These are phyloP conservation scores for Aspergillus hiratsukae DNA, from an alignment of 2,329 filamentous ascomycete species.

Conservation along the genomic window DNA sequence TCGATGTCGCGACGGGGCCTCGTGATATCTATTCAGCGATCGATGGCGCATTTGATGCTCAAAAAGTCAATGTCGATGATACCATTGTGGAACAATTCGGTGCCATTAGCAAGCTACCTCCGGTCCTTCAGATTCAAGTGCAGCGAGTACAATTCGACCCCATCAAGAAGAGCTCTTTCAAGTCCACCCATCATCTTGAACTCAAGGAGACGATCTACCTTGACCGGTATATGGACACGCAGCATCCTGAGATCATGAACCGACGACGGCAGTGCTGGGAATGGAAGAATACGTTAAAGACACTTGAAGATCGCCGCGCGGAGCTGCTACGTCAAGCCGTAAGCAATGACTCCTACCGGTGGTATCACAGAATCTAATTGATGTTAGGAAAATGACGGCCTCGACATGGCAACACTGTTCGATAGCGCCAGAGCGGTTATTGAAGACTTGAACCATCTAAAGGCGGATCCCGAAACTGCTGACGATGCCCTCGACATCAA, in stretches of 20 bases:
- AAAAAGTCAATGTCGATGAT: slow-evolving; percentile 66
- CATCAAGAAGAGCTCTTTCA: slow-evolving; percentile 55
- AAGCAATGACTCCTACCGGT: slow-evolving; percentile 2
- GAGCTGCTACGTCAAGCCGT: slow-evolving; percentile 39
- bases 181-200: slow-evolving; percentile 71
- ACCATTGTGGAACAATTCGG: slow-evolving; percentile 59
- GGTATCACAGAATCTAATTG: slow-evolving; percentile 3
- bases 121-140: slow-evolving; percentile 83
- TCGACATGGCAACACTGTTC: slow-evolving; percentile 30
- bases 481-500: slow-evolving; percentile 44
- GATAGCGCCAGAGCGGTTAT: slow-evolving; percentile 41
- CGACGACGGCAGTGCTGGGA: slow-evolving; percentile 69
- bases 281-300: slow-evolving; percentile 60
- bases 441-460: slow-evolving; percentile 36
- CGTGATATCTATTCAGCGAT: slow-evolving; percentile 77
- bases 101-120: slow-evolving; percentile 71
- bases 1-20: slow-evolving; percentile 55
- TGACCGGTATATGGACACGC: slow-evolving; percentile 74
- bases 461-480: slow-evolving; percentile 24
- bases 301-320: slow-evolving; percentile 47
- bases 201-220: slow-evolving; percentile 80
- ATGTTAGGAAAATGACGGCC: slow-evolving; percentile 18
- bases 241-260: slow-evolving; percentile 57
- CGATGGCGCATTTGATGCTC: slow-evolving; percentile 77
- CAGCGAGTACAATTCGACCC: slow-evolving; percentile 73